Base-by-base conservation (phyloP, 2,329 filamentous ascomycete species). In the Paecilomyces sp. region DNA sequence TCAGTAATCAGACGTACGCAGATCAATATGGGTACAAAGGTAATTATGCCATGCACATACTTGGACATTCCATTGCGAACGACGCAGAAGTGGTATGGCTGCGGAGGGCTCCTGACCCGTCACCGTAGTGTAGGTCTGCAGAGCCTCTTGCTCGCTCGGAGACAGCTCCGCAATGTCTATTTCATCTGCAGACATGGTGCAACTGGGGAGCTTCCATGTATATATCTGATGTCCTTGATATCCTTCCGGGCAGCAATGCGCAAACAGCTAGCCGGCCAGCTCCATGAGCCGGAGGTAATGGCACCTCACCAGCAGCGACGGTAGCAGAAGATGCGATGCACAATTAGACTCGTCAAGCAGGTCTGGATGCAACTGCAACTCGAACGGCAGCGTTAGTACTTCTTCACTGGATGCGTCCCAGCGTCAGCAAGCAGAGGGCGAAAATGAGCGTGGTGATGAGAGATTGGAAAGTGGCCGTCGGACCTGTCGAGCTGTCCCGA, bases 51-150 rank as follows among this genome's bases (percentile, higher is more conserved):
- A 13, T 28, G 53, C 15, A 61, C 76, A 41, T 75, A 92, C 90
- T 80, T 93, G 90, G 0, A 96, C 89, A 71, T 97, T 99, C 94
- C 94, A 99, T 80, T 97, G 88, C 59, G 92, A 96, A 63, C 92
- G 83, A 66, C 88, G 85, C 1, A 99, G 81, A 3, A 99, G 75
- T 1, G 90, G 86, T 55, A 96, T 81, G 1, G 94, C 92, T 60
- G 90, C 86, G 52, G 85, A 82, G 53, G 86, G 74, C 24, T 91
- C 88, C 75, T 97, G 92, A 67, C 92, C 87, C 28, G 94, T 97
- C 56, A 99, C 89, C 57, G 89, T 84, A 15, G 88, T 91, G 75
- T 92, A 96, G 70, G 96, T 93, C 68, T 96, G 88, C 28, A 99
- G 84, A 54, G 91, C 89, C 57, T 88, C 84, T 74, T 91, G 91